Evolutionary conservation across 2,329 filamentous ascomycete species (phyloP), one percentile per base, ranked within the genome.

Genomic region (Exophiala viscosa): DNA sequence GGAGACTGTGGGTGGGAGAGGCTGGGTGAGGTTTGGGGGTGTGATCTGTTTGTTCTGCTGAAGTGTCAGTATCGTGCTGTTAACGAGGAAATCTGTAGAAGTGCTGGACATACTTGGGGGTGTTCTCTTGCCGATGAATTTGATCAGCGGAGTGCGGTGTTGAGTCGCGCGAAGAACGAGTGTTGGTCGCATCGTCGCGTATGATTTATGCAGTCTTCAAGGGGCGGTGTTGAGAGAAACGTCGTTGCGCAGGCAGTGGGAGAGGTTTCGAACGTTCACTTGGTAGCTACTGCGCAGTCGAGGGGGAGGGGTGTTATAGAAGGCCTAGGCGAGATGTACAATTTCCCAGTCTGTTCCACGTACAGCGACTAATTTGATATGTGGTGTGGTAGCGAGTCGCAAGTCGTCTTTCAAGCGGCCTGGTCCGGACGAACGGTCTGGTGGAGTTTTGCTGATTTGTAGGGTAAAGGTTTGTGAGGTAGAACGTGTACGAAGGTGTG

Each of bases 21-120:
- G 80, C 81, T 39, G 81, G 82, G 69, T 84, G 83, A 55, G 73
- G 73, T 58, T 80, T 74, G 59, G 80, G 81, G 55, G 79, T 74
- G 75, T 83, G 80, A 60, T 76, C 72, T 48, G 75, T 60, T 28
- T 70, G 66, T 50, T 72, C 73, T 74, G 58, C 23, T 55, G 32
- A 7, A 5, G 38, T 32, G 39, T 39, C 14, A 45, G 45, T 45
- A 54, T 44, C 44, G 28, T 11, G 15, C 3, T 9, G 20, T 14
- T 8, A 33, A 31, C 31, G 36, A 67, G 13, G n/a, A 28, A 7
- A 28, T 5, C 8, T 28, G 23, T 28, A 28, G 23, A 2, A 7
- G 5, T 28, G 23, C 23, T 28, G 23, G 42, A 45, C 69, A 48
- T 70, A 76, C 74, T 67, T 58, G 73, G 74, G 48, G 69, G 57